A percentile compares a stretch with the other conserved stretches of the same genome.
Conservation (phyloP, 768 basidiomycete species). For the Cantharellus cinnabarinus region DNA sequence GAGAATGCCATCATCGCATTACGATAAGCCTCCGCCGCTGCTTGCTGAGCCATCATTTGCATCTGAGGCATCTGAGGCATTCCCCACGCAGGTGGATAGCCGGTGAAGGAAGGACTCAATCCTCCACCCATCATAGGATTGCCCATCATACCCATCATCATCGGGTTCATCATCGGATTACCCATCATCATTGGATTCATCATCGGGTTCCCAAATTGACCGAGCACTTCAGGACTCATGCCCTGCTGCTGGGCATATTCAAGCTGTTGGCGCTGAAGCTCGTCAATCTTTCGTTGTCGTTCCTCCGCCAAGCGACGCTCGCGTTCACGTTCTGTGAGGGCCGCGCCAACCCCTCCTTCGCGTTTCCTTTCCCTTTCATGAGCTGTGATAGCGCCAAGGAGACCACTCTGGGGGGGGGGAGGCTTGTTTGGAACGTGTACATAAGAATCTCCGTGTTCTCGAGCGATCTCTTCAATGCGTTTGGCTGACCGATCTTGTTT, state of each 20-base stretch:
- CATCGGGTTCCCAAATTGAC: slow-evolving; percentile 5
- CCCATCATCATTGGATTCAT: slow-evolving; percentile 3
- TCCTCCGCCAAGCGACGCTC: slow-evolving; percentile 85
- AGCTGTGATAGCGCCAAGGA: slow-evolving; percentile 88
- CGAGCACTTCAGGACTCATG: not conserved
- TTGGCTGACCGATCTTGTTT: slow-evolving; percentile 92
- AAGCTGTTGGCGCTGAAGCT: slow-evolving; percentile 69
- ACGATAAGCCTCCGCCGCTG: slow-evolving; percentile 65
- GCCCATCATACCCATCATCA: slow-evolving; percentile 9
- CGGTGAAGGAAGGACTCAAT: slow-evolving; percentile 13
- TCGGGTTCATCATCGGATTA: slow-evolving; percentile 8
- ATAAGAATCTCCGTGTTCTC: slow-evolving; percentile 77
- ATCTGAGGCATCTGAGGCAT: slow-evolving; percentile 33
- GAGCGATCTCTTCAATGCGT: slow-evolving; percentile 79
- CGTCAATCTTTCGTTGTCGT: slow-evolving; percentile 80
- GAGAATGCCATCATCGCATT: slow-evolving; percentile 15
- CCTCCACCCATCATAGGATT: slow-evolving; percentile 7
- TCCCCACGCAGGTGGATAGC: slow-evolving; percentile 16
- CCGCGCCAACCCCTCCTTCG: slow-evolving; percentile 86
- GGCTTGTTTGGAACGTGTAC: slow-evolving; percentile 94
- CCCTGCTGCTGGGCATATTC: slow-evolving; percentile 63
- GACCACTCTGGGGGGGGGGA: slow-evolving; percentile 82
- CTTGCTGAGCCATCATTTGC: slow-evolving; percentile 62
- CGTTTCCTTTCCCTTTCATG: slow-evolving; percentile 88
- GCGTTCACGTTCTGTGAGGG: slow-evolving; percentile 85